phyloP scores from a whole-genome alignment of 2,329 filamentous ascomycete genomes.

The Botrytis aclada region DNA sequence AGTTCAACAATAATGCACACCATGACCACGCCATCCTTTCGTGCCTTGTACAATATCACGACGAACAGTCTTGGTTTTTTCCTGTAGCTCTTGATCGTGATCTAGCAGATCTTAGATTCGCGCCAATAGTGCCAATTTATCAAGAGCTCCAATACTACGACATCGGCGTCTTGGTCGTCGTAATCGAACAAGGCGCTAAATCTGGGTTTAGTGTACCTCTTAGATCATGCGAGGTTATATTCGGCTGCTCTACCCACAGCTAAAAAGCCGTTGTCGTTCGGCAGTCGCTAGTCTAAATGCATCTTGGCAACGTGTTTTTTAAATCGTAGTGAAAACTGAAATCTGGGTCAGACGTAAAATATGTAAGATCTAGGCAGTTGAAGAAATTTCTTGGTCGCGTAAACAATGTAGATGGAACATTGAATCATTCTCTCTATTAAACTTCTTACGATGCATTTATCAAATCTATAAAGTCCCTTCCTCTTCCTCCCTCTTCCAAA shows the following conservation, averaged over 20 bases:
- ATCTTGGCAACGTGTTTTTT: not conserved
- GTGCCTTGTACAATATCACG: not conserved
- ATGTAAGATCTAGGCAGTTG: not conserved
- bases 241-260: not conserved
- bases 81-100: not conserved
- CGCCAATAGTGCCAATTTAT: not conserved
- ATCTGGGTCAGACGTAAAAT: not conserved
- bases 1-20: not conserved
- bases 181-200: not conserved
- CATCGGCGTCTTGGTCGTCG: not conserved
- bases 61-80: not conserved
- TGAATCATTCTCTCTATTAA: not conserved
- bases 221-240: not conserved
- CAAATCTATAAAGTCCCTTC: not conserved
- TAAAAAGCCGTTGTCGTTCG: not conserved
- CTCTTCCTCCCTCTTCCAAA: too few species aligned
- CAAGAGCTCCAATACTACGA: not conserved
- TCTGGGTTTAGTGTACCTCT: not conserved
- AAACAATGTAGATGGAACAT: not conserved
- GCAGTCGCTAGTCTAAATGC: not conserved
- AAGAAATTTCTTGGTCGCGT: not conserved
- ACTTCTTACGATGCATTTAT: too few species aligned
- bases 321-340: not conserved
- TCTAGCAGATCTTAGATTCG: rapidly evolving
- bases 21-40: not conserved